phyloP scores from a whole-genome alignment of 2,329 filamentous ascomycete genomes.

The Monosporascus sp. region DNA sequence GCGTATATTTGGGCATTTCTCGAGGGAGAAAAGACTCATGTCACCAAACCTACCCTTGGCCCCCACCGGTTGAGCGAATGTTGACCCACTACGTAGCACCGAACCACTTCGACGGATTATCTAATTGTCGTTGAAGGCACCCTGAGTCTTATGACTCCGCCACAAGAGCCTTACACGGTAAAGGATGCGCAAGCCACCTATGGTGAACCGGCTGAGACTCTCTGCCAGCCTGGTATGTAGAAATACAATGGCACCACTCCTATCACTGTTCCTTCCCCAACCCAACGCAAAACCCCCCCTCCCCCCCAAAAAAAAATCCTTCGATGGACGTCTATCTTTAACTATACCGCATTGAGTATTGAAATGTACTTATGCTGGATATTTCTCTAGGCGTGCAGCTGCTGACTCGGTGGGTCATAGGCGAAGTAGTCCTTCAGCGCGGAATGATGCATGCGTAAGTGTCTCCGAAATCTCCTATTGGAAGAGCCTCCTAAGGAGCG shows the following conservation, averaged over 20 bases:
- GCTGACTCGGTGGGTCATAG: not conserved
- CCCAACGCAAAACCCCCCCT: not conserved
- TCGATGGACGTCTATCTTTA: not conserved
- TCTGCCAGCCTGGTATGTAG: constrained; percentile 14
- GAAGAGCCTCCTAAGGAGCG: not conserved
- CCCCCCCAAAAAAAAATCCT: not conserved
- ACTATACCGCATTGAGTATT: not conserved
- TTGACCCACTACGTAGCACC: constrained; percentile 17
- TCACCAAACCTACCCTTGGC: no score
- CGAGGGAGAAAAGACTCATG: not conserved
- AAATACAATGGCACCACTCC: not conserved
- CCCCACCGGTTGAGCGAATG: no score
- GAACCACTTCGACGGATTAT: constrained; percentile 29
- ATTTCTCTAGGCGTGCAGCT: not conserved
- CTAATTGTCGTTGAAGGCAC: constrained; percentile 23
- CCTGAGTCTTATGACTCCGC: constrained; percentile 24
- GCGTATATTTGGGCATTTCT: not conserved
- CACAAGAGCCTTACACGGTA: constrained; percentile 13
- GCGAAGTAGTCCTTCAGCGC: constrained; percentile 26
- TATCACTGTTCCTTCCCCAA: not conserved
- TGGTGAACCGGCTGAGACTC: constrained; percentile 19
- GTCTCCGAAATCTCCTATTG: not conserved
- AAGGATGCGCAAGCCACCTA: constrained; percentile 22
- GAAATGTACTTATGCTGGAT: not conserved
- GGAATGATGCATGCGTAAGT: constrained; percentile 30